phyloP scores from a whole-genome alignment of 1,284 basidiomycete species.

The Cutaneotrichosporon spelunceum region DNA sequence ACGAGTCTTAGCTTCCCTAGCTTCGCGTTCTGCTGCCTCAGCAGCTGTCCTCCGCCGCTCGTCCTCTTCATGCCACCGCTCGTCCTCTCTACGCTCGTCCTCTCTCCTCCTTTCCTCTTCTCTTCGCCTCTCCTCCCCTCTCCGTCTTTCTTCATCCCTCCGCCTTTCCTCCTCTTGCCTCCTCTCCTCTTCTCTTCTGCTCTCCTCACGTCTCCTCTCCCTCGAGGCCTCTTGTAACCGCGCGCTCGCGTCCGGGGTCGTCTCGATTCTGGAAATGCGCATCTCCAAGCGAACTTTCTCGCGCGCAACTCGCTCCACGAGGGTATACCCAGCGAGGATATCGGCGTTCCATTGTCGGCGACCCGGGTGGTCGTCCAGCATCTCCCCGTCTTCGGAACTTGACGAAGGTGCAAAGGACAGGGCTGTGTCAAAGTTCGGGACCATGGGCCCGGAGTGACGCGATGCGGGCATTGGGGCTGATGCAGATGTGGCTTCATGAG shows the following conservation, averaged over 20 bases:
- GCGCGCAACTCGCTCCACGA: slow-evolving; percentile 41
- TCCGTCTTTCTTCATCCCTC: background rate
- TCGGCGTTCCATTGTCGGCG: slow-evolving; percentile 46
- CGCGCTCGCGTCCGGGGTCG: background rate
- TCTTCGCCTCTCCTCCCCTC: background rate
- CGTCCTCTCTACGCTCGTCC: background rate
- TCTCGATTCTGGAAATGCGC: background rate
- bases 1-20: background rate
- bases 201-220: background rate
- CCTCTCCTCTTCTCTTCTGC: slow-evolving; percentile 1
- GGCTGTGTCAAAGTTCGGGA: background rate
- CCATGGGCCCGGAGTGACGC: background rate
- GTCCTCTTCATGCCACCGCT: background rate
- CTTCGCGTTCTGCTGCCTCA: slow-evolving; percentile 1
- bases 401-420: background rate
- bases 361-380: slow-evolving; percentile 32
- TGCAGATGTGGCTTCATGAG: background rate
- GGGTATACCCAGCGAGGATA: slow-evolving; percentile 41
- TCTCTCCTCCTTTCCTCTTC: slow-evolving; percentile 1
- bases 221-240: background rate
- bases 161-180: background rate
- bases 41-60: background rate
- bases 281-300: slow-evolving; percentile 21
- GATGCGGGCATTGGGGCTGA: background rate
- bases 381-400: background rate